Evolutionary conservation across 2,329 filamentous ascomycete species (phyloP), one percentile per base, ranked within the genome.

Genomic region (Hypoxylon sp.): DNA sequence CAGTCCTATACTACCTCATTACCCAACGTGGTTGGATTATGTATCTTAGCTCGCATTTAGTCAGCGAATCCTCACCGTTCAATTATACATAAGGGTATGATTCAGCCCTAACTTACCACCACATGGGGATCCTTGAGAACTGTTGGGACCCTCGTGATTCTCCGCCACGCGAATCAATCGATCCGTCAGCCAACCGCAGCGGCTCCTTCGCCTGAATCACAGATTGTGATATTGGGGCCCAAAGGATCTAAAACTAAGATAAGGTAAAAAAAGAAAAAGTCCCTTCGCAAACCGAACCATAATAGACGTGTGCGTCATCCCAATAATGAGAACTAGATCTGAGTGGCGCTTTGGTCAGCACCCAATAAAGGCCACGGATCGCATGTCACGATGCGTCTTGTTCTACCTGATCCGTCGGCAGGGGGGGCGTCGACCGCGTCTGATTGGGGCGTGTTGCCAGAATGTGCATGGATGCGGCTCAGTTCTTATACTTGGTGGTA

Each of bases 391-490:
- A 48, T 48, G 11, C 2, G 17, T 20, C 27, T 11, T 33, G 3
- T 25, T 22, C 31, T 30, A 27, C 35, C 50, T 61, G 59, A 55
- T 35, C 31, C 40, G 40, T 4, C 35, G 20, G 17, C 44, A 62
- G 51, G 58, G 58, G 37, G 37, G 27, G 17, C 37, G 14, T 22
- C 46, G 35, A 44, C 3, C 13, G 10, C n/a, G 10, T 14, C 31
- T 14, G 22, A 50, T 44, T 25, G n/a, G 13, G 22, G 25, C n/a
- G 48, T 53, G 17, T 22, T 22, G 3, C 17, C 10, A 20, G 17
- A 7, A 37, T 20, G 58, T 49, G 60, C 44, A 51, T 22, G 53
- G 17, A 53, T 58, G 61, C 61, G 61, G 61, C 61, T 64, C 53
- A 44, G 53, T 33, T 44, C 25, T 33, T 22, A 13, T 44, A 25